Evolutionary conservation across 2,329 filamentous ascomycete species (phyloP).

Genomic region (Dichotomopilus funicola): DNA sequence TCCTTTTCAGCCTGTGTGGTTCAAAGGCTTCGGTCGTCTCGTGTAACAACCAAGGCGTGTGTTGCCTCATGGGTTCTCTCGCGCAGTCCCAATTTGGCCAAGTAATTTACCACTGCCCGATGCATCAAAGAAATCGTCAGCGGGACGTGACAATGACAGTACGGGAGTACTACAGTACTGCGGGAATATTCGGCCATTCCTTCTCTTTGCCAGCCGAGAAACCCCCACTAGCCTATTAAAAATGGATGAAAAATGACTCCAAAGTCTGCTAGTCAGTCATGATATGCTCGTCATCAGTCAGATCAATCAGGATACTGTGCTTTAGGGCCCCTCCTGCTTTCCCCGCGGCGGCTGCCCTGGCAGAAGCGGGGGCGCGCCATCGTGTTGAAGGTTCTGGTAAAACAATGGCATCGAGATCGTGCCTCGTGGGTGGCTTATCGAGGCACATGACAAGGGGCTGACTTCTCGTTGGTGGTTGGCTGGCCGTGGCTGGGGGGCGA

Average conservation of each 20-base stretch:
- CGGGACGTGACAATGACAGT: not conserved
- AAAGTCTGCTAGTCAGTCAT: not conserved
- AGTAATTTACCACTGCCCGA: no score
- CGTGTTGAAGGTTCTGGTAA: not conserved
- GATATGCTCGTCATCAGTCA: not conserved
- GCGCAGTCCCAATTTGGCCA: no score
- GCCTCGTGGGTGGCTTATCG: conserved; percentile 4
- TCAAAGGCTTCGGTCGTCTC: no score
- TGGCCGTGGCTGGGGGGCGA: not conserved
- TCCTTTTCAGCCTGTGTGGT: no score
- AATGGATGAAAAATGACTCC: not conserved
- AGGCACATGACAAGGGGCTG: conserved; percentile 9
- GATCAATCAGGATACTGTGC: not conserved
- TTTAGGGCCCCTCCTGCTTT: not conserved
- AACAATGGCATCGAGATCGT: conserved; percentile 2
- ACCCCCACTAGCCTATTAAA: no score
- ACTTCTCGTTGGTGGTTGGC: conserved; percentile 11
- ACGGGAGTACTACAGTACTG: not conserved
- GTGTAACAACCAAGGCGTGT: no score
- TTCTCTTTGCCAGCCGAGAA: not conserved
- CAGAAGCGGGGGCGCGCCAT: not conserved
- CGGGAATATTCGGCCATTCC: conserved; percentile 9
- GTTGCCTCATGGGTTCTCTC: no score
- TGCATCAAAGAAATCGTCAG: not conserved
- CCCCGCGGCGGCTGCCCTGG: not conserved